phyloP scores from a whole-genome alignment of 129 eudicot species.

The Helianthus tuberosus region DNA sequence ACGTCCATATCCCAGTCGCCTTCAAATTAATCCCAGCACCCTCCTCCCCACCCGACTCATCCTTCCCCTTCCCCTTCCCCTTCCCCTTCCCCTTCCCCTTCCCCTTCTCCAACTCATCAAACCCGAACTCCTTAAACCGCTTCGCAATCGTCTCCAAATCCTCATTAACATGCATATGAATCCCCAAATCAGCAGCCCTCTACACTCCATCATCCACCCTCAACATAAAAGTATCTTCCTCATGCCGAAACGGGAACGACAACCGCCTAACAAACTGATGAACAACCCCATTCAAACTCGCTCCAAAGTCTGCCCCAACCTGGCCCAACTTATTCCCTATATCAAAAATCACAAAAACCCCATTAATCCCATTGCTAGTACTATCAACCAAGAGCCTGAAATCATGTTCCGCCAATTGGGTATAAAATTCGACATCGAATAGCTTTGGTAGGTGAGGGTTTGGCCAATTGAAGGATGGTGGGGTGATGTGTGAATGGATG shows the following conservation, averaged over 20 bases:
- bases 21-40: slow-evolving; percentile 45
- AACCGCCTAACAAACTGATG: slow-evolving; percentile 67
- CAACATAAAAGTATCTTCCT: slow-evolving; percentile 37
- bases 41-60: slow-evolving; percentile 55
- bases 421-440: slow-evolving; percentile 65
- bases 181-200: slow-evolving; percentile 40
- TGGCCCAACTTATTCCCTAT: slow-evolving; percentile 79
- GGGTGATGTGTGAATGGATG: slow-evolving; percentile 77
- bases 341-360: slow-evolving; percentile 72
- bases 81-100: too few species aligned
- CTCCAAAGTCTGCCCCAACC: slow-evolving; percentile 83
- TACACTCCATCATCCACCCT: slow-evolving; percentile 24
- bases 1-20: too few species aligned
- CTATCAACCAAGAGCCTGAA: slow-evolving; percentile 47
- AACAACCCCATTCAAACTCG: slow-evolving; percentile 60
- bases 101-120: slow-evolving; percentile 43
- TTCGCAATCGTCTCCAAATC: slow-evolving; percentile 69
- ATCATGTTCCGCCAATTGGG: slow-evolving; percentile 47
- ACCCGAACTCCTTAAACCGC: slow-evolving; percentile 53
- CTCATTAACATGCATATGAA: slow-evolving; percentile 51
- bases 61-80: too few species aligned
- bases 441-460: slow-evolving; percentile 49
- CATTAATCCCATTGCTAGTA: slow-evolving; percentile 42
- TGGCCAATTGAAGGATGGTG: slow-evolving; percentile 72
- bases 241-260: slow-evolving; percentile 57